Percentiles rank a stretch among this genome's conserved stretches.
These are phyloP conservation scores for Boletus edulis DNA, from an alignment of 768 basidiomycete genomes.

Conservation along the genomic window DNA sequence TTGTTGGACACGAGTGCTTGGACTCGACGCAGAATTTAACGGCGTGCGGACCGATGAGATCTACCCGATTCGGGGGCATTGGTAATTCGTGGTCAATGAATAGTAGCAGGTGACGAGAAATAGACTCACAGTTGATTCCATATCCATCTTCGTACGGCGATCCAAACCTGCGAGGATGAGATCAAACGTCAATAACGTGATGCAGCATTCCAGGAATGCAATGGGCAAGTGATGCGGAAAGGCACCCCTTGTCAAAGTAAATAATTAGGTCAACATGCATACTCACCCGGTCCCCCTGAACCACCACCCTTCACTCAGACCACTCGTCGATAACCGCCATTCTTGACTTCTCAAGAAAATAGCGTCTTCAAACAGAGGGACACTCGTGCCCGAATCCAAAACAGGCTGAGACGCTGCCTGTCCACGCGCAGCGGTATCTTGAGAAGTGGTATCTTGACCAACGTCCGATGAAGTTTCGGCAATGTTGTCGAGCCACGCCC, in stretches of 20 bases:
- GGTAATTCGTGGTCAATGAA: background rate
- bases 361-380: conserved; percentile 69
- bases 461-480: background rate
- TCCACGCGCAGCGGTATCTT: background rate
- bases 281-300: conserved; percentile 86
- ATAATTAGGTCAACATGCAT: background rate
- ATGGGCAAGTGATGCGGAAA: background rate
- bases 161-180: conserved; percentile 58
- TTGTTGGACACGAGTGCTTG: conserved; percentile 65
- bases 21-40: conserved; percentile 95
- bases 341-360: conserved; percentile 70
- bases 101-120: background rate
- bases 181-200: conserved; percentile 5
- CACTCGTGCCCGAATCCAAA: background rate
- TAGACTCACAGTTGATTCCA: conserved; percentile 82
- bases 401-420: background rate
- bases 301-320: conserved; percentile 77
- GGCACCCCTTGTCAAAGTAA: background rate
- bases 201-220: background rate
- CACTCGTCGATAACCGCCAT: conserved; percentile 92
- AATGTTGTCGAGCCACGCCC: conserved; percentile 25
- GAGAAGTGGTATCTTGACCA: conserved; percentile 3
- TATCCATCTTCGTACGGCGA: conserved; percentile 81
- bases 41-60: conserved; percentile 72
- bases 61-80: conserved; percentile 36